Base-by-base conservation (phyloP, 768 basidiomycete genomes). In the Hygrophorus pudorinus region DNA sequence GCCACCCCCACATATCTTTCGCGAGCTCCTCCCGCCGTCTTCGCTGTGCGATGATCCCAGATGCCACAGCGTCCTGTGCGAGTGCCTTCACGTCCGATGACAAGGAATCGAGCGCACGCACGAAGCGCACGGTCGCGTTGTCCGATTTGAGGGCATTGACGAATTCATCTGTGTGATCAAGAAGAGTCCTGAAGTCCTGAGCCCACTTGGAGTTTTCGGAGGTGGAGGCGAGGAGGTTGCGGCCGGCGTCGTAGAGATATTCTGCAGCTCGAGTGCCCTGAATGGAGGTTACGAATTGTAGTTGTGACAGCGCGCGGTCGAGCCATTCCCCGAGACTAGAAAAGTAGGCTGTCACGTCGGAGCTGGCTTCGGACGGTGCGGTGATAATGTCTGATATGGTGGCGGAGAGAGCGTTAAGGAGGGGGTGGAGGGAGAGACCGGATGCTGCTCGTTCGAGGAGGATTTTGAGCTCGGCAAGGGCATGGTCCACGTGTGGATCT, bases 401-500 rank as follows among this genome's bases (percentile, higher is more conserved):
- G 28, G 44, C 24, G 17, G 21, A 9, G 33, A 45, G 27, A 27
- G 10, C 29, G 13, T 28, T 4, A 9, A 45, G 35, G 7, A 66
- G 46, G 0, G 56, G 54, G 29, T 66, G 62, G 1, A 67, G 50
- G 11, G 60, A 61, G 33, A 56, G 58, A 1, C 61, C 57, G 8
- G 58, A 58, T 1, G 56, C 64, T 9, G 63, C 35, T 3, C 68
- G 60, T 45, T 68, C 63, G 3, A 67, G 38, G n/a, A 68, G 38
- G 2, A 50, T 44, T 50, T 66, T 65, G 8, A 62, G 34, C 37
- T 66, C 59, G 5, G 45, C 28, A 1, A 66, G 45, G 17, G 56
- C 50, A 13, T 46, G 48, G 31, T 53, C 38, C n/a, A 60, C 39
- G 37, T 53, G 28, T 45, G 21, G 27, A 44, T 50, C n/a, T 31